Base-by-base conservation (phyloP, 768 basidiomycete genomes). In the Boletus patriciae region DNA sequence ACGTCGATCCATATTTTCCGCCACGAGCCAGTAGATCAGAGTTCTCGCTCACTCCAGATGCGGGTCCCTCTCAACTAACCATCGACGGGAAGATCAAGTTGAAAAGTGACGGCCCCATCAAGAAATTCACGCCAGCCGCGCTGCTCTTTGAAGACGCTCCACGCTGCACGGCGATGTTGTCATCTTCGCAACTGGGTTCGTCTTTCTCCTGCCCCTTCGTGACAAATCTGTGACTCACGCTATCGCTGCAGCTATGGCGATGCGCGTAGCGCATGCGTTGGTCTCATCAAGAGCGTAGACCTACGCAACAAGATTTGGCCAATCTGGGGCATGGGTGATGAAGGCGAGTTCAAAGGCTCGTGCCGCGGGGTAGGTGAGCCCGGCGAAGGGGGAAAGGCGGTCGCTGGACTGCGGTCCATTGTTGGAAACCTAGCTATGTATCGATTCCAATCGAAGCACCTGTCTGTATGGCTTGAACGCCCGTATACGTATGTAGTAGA, bases 361-460 rank as follows among this genome's bases (percentile, higher is more conserved):
- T 84, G 74, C 74, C 74, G 79, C 19, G 79, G 82, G 59, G 62
- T 82, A 33, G 85, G 84, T 25, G 64, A 80, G n/a, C 73, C 57
- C 1, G 15, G 45, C 23, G 50, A 62, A 31, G 53, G 64, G 3
- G 62, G 55, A 0, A 44, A 62, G 12, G 52, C 46, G 33, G 31
- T 67, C 10, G 58, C 58, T 41, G 71, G 70, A 15, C 55, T 85
- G 38, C 88, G 85, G 83, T 77, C 70, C 57, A 81, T 83, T 77
- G 75, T 84, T 70, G 86, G 87, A 13, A 86, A 86, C 63, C 67
- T 89, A 10, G 83, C 83, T 0, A 59, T 83, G 59, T 82, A 80
- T 55, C 77, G 87, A 0, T 88, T 87, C 77, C 78, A 86, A 68
- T 88, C 87, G 6, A 86, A 81, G 55, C 84, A 84, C 62, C 49